Evolutionary conservation across 139 green algal species (phyloP), one percentile per base, ranked within the genome.

Genomic region (Limnomonas spitsbergensis): DNA sequence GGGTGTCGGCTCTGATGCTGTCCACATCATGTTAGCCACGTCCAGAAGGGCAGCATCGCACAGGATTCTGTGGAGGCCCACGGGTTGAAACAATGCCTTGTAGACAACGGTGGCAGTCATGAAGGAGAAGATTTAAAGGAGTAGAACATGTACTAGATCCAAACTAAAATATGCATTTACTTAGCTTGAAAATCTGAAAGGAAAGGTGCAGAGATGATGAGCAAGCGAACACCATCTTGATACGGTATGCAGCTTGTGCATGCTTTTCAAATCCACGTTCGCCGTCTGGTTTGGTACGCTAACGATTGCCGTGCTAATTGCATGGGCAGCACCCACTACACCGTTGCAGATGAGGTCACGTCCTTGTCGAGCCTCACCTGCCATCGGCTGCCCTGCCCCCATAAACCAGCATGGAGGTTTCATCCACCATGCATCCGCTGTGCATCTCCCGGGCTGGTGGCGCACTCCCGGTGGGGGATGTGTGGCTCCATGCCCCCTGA

Each of bases 391-490:
- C 81, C 0, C 89, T 74, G 1, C 89, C 89, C 14, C 89, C 89
- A 42, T 87, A 90, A 29, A 93, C 78, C 37, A 93, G 76, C 77
- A 92, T 80, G 2, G 66, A 75, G 2, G 76, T 84, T 1, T 79
- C 70, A 36, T 67, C 78, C 6, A 91, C 68, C 83, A 91, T 90
- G 29, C 69, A 78, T 20, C 82, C 86, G 1, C 77, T 84, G 74
- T 89, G 85, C 89, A 93, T 93, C 78, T 93, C 89, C 20, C 89
- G 79, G 0, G 76, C 47, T 4, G 54, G 26, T 4, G 84, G 85
- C 36, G 81, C 66, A 24, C 32, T 3, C 3, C 83, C 85, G 1
- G 53, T 38, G 1, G 86, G 37, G 1, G 0, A 40, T 3, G 79
- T 75, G 54, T 69, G 78, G 24, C 1, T 83, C 86, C 82, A 90